These are phyloP conservation scores for Cyclocybe aegerita DNA, from an alignment of 768 basidiomycete species.

Conservation along the genomic window DNA sequence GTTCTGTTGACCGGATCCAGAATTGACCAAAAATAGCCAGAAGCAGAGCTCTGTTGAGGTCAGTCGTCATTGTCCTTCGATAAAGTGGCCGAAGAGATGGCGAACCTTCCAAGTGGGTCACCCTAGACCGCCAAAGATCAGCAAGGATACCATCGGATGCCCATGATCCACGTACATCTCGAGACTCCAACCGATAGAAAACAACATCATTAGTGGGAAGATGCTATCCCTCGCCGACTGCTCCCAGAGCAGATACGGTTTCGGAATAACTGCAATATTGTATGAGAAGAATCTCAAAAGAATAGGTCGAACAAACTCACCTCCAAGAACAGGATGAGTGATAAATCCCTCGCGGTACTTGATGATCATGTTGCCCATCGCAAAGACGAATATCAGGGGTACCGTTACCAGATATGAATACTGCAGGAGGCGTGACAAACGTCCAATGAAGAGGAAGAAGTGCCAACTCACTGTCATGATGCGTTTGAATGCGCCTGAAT, in stretches of 20 bases:
- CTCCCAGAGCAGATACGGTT: constrained; percentile 61
- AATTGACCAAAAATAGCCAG: constrained; percentile 81
- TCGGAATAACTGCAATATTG: constrained; percentile 53
- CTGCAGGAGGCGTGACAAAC: constrained; percentile 31
- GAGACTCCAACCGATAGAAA: constrained; percentile 68
- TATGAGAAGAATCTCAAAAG: neutral
- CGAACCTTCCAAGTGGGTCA: constrained; percentile 78
- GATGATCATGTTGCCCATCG: constrained; percentile 65
- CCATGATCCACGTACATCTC: constrained; percentile 58
- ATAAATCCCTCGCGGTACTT: constrained; percentile 74
- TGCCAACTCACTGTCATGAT: constrained; percentile 69
- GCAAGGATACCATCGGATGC: neutral
- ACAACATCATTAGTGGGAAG: constrained; percentile 63
- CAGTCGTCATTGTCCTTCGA: neutral
- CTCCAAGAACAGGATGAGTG: constrained; percentile 39
- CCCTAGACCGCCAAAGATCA: constrained; percentile 36
- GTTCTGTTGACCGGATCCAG: constrained; percentile 58
- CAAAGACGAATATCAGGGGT: constrained; percentile 57
- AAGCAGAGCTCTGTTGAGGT: constrained; percentile 70
- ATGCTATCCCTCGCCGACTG: constrained; percentile 43
- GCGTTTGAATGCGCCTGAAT: constrained; percentile 79
- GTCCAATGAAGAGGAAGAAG: neutral
- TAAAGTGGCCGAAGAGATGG: neutral
- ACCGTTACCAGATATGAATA: constrained; percentile 70
- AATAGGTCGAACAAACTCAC: constrained; percentile 35